phyloP scores from a whole-genome alignment of 1,139 yeast genomes.

The Suhomyces yuchorum region DNA sequence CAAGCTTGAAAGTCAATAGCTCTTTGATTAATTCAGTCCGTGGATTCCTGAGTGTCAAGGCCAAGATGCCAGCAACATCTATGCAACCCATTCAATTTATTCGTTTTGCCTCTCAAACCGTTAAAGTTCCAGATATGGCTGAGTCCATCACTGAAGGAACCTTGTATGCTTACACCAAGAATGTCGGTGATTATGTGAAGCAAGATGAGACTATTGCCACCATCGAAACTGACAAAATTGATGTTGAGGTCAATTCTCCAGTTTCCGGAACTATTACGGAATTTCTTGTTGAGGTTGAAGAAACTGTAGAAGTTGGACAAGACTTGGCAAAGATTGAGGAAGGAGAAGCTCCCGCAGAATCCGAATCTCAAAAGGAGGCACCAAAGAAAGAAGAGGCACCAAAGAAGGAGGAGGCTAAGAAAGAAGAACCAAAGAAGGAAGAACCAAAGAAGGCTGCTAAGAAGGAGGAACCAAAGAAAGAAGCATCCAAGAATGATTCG shows the following conservation, averaged over 20 bases:
- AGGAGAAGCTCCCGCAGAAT: slow-evolving; percentile 80
- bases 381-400: slow-evolving; percentile 27
- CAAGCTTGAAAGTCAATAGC: slow-evolving; percentile 8
- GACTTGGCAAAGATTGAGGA: slow-evolving; percentile 87
- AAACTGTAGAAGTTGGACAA: slow-evolving; percentile 96
- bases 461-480: slow-evolving; percentile 22
- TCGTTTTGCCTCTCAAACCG: slow-evolving; percentile 52
- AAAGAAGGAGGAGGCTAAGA: slow-evolving; percentile 28
- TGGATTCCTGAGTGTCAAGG: slow-evolving; percentile 6
- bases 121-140: slow-evolving; percentile 98
- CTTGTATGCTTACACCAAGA: slow-evolving; percentile 71
- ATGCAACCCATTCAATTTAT: slow-evolving; percentile 15
- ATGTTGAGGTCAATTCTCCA: slow-evolving; percentile 95
- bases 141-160: slow-evolving; percentile 99
- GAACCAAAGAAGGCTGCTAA: slow-evolving; percentile 19
- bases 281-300: slow-evolving; percentile 80
- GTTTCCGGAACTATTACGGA: slow-evolving; percentile 88
- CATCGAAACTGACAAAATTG: slow-evolving; percentile 97
- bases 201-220: slow-evolving; percentile 94
- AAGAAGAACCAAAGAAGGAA: slow-evolving; percentile 27
- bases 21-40: slow-evolving; percentile 8
- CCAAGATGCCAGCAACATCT: slow-evolving; percentile 9
- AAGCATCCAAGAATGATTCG: slow-evolving; percentile 27
- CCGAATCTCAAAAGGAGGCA: slow-evolving; percentile 36
- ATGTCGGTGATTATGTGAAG: slow-evolving; percentile 86